Evolutionary conservation across 805 yeast genomes (phyloP), one percentile per base, ranked within the genome.

Genomic region (Saccharomyces mikatae): DNA sequence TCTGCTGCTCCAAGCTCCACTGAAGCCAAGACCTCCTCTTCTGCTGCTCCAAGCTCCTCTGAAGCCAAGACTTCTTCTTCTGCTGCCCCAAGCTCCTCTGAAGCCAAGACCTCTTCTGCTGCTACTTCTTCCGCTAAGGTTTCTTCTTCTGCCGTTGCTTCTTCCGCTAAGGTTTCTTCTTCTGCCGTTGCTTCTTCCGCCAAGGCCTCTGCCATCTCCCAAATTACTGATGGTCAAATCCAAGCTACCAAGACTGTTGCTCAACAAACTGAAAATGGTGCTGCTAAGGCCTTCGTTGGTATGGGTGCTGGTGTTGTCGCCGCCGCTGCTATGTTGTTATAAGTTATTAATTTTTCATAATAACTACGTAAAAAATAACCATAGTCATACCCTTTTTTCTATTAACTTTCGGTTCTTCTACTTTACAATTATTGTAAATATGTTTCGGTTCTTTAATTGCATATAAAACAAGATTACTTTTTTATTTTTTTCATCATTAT

Each of bases 301-400:
- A 48, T 52, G 29, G 58, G 54, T 30, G 61, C 61, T 14, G 54
- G 55, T 17, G 58, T 55, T 4, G 49, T 53, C 13, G 51, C 61
- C 6, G 51, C 58, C 26, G 62, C 59, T 31, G 61, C 63, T 32
- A 50, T 57, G 44, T 36, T 36, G 44, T 36, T 36, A 36, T 36
- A 36, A 36, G 44, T 36, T 36, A n/a, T 36, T 17, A 11, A 17
- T 17, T 36, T 31, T 36, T 36, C 22, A 17, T 21, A 36, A 36
- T 36, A 36, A 36, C 44, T 36, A 36, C 22, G 22, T 17, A 36
- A 36, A 36, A 17, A 36, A 21, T 36, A 36, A 36, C 44, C 44
- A 36, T 36, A 36, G 24, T 36, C 44, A 36, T 36, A 17, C 44
- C 44, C 22, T 36, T 21, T 36, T 21, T 21, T 36, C 17, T 36